Conservation (phyloP, 306 rosid species). For the Astragalus membranaceus region DNA sequence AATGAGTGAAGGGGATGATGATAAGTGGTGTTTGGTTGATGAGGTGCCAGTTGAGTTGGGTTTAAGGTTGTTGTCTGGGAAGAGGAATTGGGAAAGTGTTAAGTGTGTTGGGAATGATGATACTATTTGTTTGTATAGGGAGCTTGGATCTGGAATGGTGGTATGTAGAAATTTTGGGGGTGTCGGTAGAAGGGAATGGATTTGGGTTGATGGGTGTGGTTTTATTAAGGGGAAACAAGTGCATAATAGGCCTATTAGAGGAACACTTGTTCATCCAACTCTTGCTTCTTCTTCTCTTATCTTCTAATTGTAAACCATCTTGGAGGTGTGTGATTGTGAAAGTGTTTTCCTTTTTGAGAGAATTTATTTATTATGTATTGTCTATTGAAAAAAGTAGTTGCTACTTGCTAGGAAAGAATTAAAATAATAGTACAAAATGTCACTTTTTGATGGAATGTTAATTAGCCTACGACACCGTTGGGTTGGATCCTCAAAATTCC, state of each 20-base stretch:
- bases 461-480: no score
- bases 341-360: neutral
- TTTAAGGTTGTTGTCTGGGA: conserved; percentile 37
- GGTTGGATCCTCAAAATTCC: no score
- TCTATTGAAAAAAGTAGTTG: neutral
- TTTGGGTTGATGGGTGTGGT: conserved; percentile 59
- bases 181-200: conserved; percentile 47
- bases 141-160: conserved; percentile 57
- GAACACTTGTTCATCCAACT: conserved; percentile 54
- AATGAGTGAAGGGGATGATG: conserved; percentile 30
- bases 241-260: conserved; percentile 42
- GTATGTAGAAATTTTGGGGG: conserved; percentile 32
- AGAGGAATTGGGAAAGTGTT: conserved; percentile 46
- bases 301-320: neutral
- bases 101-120: conserved; percentile 57
- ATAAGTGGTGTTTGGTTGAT: conserved; percentile 43
- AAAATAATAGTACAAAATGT: no score
- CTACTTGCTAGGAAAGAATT: no score
- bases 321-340: neutral
- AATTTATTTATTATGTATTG: neutral
- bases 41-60: conserved; percentile 52
- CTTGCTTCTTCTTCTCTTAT: conserved; percentile 37
- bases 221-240: conserved; percentile 36
- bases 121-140: conserved; percentile 48
- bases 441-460: no score